Evolutionary conservation across 306 rosid species (phyloP), one percentile per base, ranked within the genome.

Genomic region (Vachellia collinsii): DNA sequence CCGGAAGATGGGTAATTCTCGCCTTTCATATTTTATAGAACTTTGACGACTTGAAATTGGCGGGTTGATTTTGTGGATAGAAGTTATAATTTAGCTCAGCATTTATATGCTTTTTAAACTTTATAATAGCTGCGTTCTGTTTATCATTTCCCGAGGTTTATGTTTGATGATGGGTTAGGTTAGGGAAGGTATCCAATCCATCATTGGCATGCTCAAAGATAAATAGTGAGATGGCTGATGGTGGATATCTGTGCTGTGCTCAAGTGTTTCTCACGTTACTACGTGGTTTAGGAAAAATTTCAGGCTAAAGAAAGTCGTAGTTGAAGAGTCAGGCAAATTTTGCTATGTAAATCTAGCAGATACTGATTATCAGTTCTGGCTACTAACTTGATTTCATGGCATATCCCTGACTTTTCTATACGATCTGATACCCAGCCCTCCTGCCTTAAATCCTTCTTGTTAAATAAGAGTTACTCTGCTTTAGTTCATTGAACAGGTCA

Each of bases 1-100:
- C 86, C 81, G 98, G 71, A 95, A 93, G 83, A 95, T 95, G 92
- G 99, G 97, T 93, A 87, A 36, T 76, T 74, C 16, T 65, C 70
- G 37, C 13, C 38, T 16, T 64, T 64, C 1, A 34, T 13, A 12
- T 34, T 61, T 61, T 61, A 5, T 62, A 62, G n/a, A 13, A 62
- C 41, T 62, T 41, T 62, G 12, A 62, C 16, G 1, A 13, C 5
- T 11, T 61, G 64, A 11, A 29, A 61, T 61, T 25, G 39, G 38
- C 7, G 39, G 67, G 17, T 61, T 23, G 67, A 23, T 61, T 25
- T 61, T 25, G 19, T 23, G 12, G 13, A 25, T 5, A 25, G 3
- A 3, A 25, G 8, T 25, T 61, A 0, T 25, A 23, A 61, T 23
- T 23, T 61, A 25, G 8, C 67, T 29, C 37, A 9, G 66, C 38